Conservation (phyloP, 805 yeast genomes). For the Tetrapisispora arboricola region DNA sequence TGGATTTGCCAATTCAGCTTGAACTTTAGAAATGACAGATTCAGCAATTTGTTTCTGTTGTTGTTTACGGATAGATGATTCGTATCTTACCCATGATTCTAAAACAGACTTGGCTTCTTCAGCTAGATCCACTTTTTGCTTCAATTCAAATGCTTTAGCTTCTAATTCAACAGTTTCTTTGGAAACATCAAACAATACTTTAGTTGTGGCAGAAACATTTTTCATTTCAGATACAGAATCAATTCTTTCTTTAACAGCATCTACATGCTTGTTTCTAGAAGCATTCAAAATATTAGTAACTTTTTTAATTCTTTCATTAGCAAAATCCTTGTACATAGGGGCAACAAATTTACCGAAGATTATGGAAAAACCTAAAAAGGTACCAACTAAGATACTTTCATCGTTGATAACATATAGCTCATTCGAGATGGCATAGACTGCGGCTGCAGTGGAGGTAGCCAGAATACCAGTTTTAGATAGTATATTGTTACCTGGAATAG, state of each 20-base stretch:
- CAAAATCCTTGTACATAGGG: conserved; percentile 92
- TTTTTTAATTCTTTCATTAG: conserved; percentile 72
- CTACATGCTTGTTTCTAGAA: conserved; percentile 83
- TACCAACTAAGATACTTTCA: conserved; percentile 75
- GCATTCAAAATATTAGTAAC: conserved; percentile 74
- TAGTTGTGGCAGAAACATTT: conserved; percentile 86
- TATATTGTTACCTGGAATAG: conserved; percentile 84
- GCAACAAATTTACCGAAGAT: conserved; percentile 80
- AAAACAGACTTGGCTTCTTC: conserved; percentile 87
- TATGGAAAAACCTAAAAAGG: conserved; percentile 68
- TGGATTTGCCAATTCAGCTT: conserved; percentile 71
- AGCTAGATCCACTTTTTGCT: conserved; percentile 83
- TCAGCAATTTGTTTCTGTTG: conserved; percentile 90
- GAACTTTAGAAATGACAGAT: conserved; percentile 79
- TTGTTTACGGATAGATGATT: conserved; percentile 88
- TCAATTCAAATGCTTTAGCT: conserved; percentile 86
- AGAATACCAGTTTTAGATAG: conserved; percentile 89
- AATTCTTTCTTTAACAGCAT: conserved; percentile 89
- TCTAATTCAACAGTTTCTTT: conserved; percentile 95
- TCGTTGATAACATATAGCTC: conserved; percentile 89
- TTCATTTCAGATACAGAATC: conserved; percentile 77
- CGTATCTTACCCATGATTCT: conserved; percentile 99
- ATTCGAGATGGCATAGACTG: conserved; percentile 87
- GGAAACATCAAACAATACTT: conserved; percentile 84
- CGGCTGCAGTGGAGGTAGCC: conserved; percentile 92